A percentile compares a stretch with the other conserved stretches of the same genome.
Conservation (phyloP, 2,329 filamentous ascomycete genomes). For the Arachnopeziza araneosa region DNA sequence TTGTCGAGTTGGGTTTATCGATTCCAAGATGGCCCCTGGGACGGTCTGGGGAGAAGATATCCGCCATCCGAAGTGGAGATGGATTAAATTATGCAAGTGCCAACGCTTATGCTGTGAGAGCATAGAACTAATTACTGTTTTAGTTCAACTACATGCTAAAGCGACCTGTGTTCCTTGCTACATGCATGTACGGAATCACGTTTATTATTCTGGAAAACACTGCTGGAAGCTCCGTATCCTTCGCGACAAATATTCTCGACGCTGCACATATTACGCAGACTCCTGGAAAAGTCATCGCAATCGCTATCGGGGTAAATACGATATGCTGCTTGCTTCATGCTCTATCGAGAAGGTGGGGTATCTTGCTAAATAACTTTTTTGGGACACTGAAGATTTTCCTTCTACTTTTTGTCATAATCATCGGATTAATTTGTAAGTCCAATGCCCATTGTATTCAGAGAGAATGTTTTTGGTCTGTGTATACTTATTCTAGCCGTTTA, state of each 20-base stretch:
- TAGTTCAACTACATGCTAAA: conserved; percentile 39
- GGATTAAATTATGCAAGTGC: conserved; percentile 41
- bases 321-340: conserved; percentile 44
- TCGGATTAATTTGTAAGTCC: not conserved
- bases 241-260: conserved; percentile 42
- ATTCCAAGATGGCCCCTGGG: conserved; percentile 38
- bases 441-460: too few species aligned
- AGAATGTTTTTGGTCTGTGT: too few species aligned
- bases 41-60: conserved; percentile 33
- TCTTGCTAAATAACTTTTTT: conserved; percentile 44
- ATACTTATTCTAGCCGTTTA: not conserved
- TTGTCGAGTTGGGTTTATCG: conserved; percentile 44
- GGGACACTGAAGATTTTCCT: conserved; percentile 45
- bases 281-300: conserved; percentile 36
- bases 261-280: conserved; percentile 30
- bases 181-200: conserved; percentile 37
- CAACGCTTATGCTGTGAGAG: not conserved
- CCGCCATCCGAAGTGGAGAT: conserved; percentile 38
- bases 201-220: conserved; percentile 41
- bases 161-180: conserved; percentile 32
- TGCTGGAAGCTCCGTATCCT: conserved; percentile 44
- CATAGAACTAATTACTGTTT: not conserved
- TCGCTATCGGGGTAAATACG: conserved; percentile 42
- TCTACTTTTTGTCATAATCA: conserved; percentile 39
- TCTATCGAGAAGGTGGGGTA: conserved; percentile 46